Percentiles rank a stretch among this genome's conserved stretches.
Conservation (phyloP, 208 protist genomes). For the Plasmodiophora brassicae region DNA sequence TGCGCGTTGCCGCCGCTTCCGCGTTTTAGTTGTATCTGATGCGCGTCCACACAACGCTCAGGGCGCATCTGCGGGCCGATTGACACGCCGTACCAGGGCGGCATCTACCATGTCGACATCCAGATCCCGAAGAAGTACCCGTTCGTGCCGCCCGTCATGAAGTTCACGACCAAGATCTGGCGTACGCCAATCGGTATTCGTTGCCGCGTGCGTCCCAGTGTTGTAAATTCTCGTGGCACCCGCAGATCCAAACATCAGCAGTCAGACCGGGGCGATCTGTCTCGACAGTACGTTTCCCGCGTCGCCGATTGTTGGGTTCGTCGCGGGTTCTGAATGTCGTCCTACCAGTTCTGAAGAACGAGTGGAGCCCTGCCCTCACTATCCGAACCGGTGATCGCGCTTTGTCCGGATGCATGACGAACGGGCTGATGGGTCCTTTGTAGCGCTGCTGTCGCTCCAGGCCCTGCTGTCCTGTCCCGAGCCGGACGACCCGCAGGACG, state of each 20-base stretch:
- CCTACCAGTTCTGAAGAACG: constrained; percentile 37
- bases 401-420: neutral
- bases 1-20: neutral
- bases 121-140: constrained; percentile 37
- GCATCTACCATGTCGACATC: constrained; percentile 22
- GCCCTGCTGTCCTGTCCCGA: constrained; percentile 41
- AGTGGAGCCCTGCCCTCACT: constrained; percentile 41
- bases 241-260: constrained; percentile 26
- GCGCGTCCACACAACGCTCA: too few relatives aligned
- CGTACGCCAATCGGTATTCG: neutral
- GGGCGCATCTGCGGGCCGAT: constrained; percentile 9
- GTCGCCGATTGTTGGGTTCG: too few relatives aligned
- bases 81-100: constrained; percentile 42
- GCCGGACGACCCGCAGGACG: constrained; percentile 42
- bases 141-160: constrained; percentile 24
- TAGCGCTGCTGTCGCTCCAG: constrained; percentile 37
- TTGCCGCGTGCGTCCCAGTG: neutral
- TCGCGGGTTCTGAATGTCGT: too few relatives aligned
- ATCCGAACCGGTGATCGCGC: constrained; percentile 32
- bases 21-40: neutral
- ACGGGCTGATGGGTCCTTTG: neutral
- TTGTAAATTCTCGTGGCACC: too few relatives aligned
- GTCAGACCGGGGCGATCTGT: constrained; percentile 8
- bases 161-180: constrained; percentile 34
- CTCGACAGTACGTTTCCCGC: neutral